phyloP scores from a whole-genome alignment of 75 land plant genomes.

The Cryptomeria japonica region DNA sequence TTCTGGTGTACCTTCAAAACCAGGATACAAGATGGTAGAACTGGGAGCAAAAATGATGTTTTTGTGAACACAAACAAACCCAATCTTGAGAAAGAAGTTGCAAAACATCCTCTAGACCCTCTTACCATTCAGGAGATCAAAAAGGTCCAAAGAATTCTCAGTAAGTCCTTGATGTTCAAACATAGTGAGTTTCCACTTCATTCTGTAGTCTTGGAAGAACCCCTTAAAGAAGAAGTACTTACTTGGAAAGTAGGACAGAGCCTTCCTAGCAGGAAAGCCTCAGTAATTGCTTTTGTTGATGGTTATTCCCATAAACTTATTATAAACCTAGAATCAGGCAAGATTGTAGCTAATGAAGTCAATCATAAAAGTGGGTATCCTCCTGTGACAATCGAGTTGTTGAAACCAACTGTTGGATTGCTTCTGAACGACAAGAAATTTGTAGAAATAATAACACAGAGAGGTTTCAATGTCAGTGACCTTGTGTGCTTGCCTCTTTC shows the following conservation, averaged over 20 bases:
- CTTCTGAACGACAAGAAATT: constrained; percentile 39
- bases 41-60: constrained; percentile 3
- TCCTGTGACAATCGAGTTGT: constrained; percentile 51
- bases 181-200: constrained; percentile 30
- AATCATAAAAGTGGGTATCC: constrained; percentile 54
- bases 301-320: constrained; percentile 31
- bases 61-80: constrained; percentile 13
- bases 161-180: constrained; percentile 37
- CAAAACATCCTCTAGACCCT: constrained; percentile 90
- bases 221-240: constrained; percentile 58
- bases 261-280: constrained; percentile 54
- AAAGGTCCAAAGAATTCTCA: constrained; percentile 44
- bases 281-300: constrained; percentile 36
- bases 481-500: constrained; percentile 51
- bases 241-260: constrained; percentile 49
- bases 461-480: constrained; percentile 59
- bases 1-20: constrained; percentile 20
- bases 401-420: constrained; percentile 16
- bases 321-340: constrained; percentile 35
- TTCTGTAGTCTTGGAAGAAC: constrained; percentile 63
- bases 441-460: constrained; percentile 40
- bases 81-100: constrained; percentile 22
- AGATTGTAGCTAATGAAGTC: constrained; percentile 18
- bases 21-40: constrained; percentile 10
- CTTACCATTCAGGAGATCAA: constrained; percentile 61